Base-by-base conservation (phyloP, 2,329 filamentous ascomycete genomes). In the Hypoxylon sp. region DNA sequence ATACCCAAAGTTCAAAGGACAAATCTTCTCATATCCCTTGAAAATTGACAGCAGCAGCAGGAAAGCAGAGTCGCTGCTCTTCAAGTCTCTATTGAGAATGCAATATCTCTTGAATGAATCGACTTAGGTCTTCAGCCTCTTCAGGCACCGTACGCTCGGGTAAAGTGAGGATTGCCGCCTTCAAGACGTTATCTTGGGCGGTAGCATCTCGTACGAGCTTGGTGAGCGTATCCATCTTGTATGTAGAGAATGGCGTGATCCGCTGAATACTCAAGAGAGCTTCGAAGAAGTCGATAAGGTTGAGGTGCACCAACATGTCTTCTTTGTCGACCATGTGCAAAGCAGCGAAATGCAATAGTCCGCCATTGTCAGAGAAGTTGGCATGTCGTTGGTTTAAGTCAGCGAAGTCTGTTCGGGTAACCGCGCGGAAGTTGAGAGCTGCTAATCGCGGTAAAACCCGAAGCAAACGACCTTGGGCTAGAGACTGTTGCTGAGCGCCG, bases 201-300 rank as follows among this genome's bases (percentile, higher is more conserved):
- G 76, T 74, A 26, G 83, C 84, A 14, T 79, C 75, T 32, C 71
- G 72, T n/a, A 86, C 72, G 3, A 87, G 63, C 7, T 73, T 74
- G 26, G 77, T 74, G 2, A 83, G 73, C 6, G 77, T 72, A 3
- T 72, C 74, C 18, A 82, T 76, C 60, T 79, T 79, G 53, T 77
- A 75, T 0, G 75, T 75, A 55, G 70, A 77, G 51, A 74, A 78
- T 12, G 75, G 77, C 0, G 80, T 77, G 3, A 82, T 73, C 12
- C 82, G 76, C 78, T 85, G 80, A 32, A 84, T 77, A 51, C 80
- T 82, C 26, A 87, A 74, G 18, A 87, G 76, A 6, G 78, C 76
- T 75, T 86, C 83, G 69, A 84, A 84, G 63, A 86, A 87, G 65
- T 86, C 83, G n/a, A 85, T 74, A 18, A 87, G 77, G 55, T 68